Evolutionary conservation across 2,329 filamentous ascomycete species (phyloP), one percentile per base, ranked within the genome.

Genomic region (Parascedosporium putredinis): DNA sequence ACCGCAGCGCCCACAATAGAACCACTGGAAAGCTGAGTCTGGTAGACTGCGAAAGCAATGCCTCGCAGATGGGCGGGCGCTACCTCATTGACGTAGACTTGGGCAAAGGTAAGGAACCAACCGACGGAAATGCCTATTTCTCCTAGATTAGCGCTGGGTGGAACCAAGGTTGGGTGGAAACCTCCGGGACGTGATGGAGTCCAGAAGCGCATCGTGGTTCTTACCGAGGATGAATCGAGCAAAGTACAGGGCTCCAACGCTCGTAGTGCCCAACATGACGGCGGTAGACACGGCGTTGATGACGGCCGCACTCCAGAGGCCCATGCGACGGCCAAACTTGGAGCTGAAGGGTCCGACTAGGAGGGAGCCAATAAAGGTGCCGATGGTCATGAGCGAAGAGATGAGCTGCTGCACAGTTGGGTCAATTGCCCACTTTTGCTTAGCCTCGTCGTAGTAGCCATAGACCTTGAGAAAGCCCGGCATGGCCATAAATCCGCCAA

Each of bases 1-100:
- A 64, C 54, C n/a, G 58, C 54, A 0, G 62, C 59, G 33, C 63
- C 64, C 10, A 61, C 50, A 16, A 66, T 64, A n/a, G 62, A 64
- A 0, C 63, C 64, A 22, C 58, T 57, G 25, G 59, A 62, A 16
- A 67, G 55, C 27, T 62, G 58, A 4, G 55, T 56, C 36, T 63
- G 60, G 38, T 64, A 65, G n/a, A 67, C 55, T 18, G 60, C 62
- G 31, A 67, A 63, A 0, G 60, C 55, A 29, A 63, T 55, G 5
- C 64, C 63, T 24, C 64, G 58, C 9, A 64, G 58, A 48, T 66
- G 63, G 4, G 64, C 62, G 2, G 63, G 64, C 1, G 64, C 61
- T 1, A 58, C 60, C 43, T 67, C 64, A 50, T 62, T 62, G 49
- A 65, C 61, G 53, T 67, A 67, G 3, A 67, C 58, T n/a, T 65